These are phyloP conservation scores for Pueraria montana DNA, from an alignment of 306 rosid genomes.

Conservation along the genomic window DNA sequence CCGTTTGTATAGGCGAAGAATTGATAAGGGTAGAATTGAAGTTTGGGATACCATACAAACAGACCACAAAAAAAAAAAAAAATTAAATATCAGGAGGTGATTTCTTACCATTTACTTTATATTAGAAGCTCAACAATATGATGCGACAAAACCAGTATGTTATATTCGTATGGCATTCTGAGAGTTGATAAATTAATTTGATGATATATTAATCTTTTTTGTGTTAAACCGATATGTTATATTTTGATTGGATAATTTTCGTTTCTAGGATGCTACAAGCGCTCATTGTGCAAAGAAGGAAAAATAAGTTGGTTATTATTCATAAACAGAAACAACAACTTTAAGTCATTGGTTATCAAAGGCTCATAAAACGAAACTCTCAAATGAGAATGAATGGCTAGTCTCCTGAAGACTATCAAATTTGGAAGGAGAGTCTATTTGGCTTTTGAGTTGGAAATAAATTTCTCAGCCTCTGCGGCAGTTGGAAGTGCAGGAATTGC, in stretches of 20 bases:
- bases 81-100: background rate
- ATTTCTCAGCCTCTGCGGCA: constrained; percentile 43
- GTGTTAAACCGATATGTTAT: background rate
- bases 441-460: constrained; percentile 53
- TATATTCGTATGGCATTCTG: background rate
- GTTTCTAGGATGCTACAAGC: background rate
- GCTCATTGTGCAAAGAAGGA: background rate
- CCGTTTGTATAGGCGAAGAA: background rate
- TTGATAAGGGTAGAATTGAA: background rate
- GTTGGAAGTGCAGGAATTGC: constrained; percentile 86
- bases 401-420: constrained; percentile 1
- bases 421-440: constrained; percentile 30
- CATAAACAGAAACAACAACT: constrained; percentile 3
- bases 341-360: background rate
- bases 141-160: background rate
- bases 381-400: constrained; percentile 22
- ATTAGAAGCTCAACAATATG: background rate
- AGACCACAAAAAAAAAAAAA: background rate
- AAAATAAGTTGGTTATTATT: constrained; percentile 3
- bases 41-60: background rate
- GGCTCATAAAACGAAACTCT: background rate
- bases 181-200: background rate
- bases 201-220: background rate
- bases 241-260: background rate
- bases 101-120: background rate